A percentile compares a stretch with the other conserved stretches of the same genome.
These are phyloP conservation scores for Phytopythium chamaehyphon DNA, from an alignment of 352 stramenopile species.

Conservation along the genomic window DNA sequence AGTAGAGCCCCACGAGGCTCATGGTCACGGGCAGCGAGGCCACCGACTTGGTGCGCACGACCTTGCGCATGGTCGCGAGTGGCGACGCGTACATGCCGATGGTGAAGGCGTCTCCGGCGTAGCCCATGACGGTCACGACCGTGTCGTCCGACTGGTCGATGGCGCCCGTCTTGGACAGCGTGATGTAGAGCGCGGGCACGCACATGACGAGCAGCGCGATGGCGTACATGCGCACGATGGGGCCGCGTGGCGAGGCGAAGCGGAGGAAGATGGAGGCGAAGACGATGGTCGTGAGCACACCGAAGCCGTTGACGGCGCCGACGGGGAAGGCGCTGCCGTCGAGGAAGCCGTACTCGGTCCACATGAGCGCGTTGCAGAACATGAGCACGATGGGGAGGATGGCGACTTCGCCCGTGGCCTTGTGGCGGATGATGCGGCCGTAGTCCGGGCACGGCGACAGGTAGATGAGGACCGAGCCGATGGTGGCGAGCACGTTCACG, in stretches of 20 bases:
- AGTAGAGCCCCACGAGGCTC: constrained; percentile 34
- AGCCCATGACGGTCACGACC: constrained; percentile 24
- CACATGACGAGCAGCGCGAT: constrained; percentile 11
- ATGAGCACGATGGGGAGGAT: constrained; percentile 36
- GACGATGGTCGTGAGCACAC: constrained; percentile 20
- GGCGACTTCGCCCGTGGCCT: constrained; percentile 28
- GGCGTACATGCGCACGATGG: constrained; percentile 11
- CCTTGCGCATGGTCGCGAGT: constrained; percentile 36
- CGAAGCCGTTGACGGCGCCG: constrained; percentile 36
- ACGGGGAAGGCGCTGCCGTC: constrained; percentile 32
- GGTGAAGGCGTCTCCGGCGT: constrained; percentile 26
- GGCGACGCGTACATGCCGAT: constrained; percentile 43
- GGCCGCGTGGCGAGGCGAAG: constrained; percentile 12
- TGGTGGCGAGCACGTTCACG: constrained; percentile 19
- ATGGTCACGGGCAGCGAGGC: constrained; percentile 44
- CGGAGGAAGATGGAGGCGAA: constrained; percentile 26
- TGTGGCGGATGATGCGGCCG: constrained; percentile 9
- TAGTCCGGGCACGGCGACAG: constrained; percentile 24
- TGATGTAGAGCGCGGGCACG: constrained; percentile 9
- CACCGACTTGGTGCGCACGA: constrained; percentile 32
- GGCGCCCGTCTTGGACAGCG: constrained; percentile 10
- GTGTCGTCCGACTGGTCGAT: constrained; percentile 16
- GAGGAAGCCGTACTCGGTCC: constrained; percentile 31
- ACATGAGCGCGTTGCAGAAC: constrained; percentile 37
- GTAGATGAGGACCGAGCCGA: constrained; percentile 13